phyloP scores from a whole-genome alignment of 306 rosid species.

The Quercus variabilis region DNA sequence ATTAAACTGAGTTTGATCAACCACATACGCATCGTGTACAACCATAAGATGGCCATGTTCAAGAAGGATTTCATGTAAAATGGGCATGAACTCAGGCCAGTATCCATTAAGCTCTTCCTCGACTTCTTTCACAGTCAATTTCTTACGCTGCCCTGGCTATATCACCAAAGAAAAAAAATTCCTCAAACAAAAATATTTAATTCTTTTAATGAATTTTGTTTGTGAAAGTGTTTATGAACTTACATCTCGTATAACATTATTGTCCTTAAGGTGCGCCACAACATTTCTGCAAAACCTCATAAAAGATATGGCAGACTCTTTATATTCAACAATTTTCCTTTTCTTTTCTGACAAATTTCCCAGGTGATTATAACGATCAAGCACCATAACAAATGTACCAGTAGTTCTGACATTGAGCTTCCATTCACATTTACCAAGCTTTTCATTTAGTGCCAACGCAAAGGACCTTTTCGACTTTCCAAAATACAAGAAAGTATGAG shows the following conservation, averaged over 20 bases:
- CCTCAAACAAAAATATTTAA: background rate
- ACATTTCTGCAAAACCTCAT: background rate
- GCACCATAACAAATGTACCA: background rate
- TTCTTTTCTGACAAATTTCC: background rate
- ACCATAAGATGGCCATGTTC: background rate
- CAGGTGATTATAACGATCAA: background rate
- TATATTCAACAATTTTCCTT: background rate
- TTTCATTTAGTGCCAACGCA: background rate
- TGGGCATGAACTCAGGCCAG: slow-evolving; percentile 4
- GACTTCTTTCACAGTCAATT: background rate
- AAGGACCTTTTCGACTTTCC: background rate
- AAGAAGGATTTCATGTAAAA: background rate
- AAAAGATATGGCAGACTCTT: background rate
- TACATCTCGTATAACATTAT: background rate
- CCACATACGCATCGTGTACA: slow-evolving; percentile 3
- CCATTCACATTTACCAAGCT: background rate
- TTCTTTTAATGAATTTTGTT: background rate
- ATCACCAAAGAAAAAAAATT: background rate
- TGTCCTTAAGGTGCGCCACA: background rate
- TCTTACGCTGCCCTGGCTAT: background rate
- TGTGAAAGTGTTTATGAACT: background rate
- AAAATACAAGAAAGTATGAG: slow-evolving; percentile 7
- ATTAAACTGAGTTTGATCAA: background rate
- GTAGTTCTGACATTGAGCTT: background rate
- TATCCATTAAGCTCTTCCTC: background rate